Percentiles rank a stretch among this genome's conserved stretches.
These are phyloP conservation scores for Chernovozyma sophiae-reginae DNA, from an alignment of 1,139 yeast species.

Conservation along the genomic window DNA sequence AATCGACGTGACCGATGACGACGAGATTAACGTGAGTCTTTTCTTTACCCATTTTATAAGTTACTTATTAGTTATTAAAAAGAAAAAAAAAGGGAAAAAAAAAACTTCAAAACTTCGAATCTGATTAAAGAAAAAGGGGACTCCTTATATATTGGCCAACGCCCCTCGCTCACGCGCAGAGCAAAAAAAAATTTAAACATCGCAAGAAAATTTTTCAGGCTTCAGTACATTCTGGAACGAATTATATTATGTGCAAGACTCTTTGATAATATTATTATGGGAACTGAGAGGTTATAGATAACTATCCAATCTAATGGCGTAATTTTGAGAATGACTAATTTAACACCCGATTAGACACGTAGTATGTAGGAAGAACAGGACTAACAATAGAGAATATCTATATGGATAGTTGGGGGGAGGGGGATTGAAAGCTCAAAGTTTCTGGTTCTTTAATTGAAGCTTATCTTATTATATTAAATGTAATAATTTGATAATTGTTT, in stretches of 20 bases:
- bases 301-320: too few species aligned
- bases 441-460: too few species aligned
- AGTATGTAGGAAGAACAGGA: background rate
- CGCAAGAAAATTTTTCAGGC: conserved; percentile 5
- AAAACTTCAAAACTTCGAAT: background rate
- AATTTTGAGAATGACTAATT: conserved; percentile 3
- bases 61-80: background rate
- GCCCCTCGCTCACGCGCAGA: conserved; percentile 5
- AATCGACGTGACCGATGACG: conserved; percentile 99
- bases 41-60: conserved; percentile 69
- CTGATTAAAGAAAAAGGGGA: background rate
- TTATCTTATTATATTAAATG: too few species aligned
- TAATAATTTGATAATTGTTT: too few species aligned
- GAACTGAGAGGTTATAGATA: too few species aligned
- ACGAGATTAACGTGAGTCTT: conserved; percentile 98
- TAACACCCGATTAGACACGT: conserved; percentile 3
- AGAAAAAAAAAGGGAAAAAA: conserved; percentile 1
- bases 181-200: conserved; percentile 4
- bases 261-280: too few species aligned
- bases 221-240: conserved; percentile 5
- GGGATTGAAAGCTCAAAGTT: too few species aligned
- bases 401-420: too few species aligned
- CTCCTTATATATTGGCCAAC: conserved; percentile 7
- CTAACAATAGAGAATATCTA: background rate
- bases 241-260: conserved; percentile 4